phyloP scores from a whole-genome alignment of 306 rosid genomes.

The Potentilla sterilis region DNA sequence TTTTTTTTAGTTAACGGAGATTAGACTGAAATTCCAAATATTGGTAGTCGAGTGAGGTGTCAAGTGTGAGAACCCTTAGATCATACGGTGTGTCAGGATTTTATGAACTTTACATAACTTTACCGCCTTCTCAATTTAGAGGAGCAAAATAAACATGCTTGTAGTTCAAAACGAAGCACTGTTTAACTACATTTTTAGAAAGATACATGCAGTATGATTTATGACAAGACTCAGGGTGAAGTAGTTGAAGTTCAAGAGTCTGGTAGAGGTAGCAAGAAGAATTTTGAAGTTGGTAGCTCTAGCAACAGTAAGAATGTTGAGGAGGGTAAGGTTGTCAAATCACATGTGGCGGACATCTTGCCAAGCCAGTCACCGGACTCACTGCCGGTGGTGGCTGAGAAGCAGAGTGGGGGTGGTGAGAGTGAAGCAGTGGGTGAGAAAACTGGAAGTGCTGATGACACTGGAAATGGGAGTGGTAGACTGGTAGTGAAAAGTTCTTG shows the following conservation, averaged over 20 bases:
- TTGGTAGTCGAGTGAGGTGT: no score
- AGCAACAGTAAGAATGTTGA: slow-evolving; percentile 9
- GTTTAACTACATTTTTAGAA: neutral
- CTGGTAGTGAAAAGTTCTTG: slow-evolving; percentile 7
- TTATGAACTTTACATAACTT: no score
- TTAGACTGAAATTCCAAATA: no score
- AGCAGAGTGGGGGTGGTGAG: slow-evolving; percentile 11
- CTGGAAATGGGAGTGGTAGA: neutral
- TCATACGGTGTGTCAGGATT: no score
- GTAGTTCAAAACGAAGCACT: neutral
- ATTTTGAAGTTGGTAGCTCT: slow-evolving; percentile 20
- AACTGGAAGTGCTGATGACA: slow-evolving; percentile 16
- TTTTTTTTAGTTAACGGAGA: no score
- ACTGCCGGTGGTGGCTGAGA: slow-evolving; percentile 18
- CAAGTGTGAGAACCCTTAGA: no score
- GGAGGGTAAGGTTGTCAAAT: neutral
- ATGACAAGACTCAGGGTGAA: slow-evolving; percentile 14
- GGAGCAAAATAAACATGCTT: neutral
- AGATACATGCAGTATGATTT: neutral
- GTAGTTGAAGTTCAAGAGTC: slow-evolving; percentile 36
- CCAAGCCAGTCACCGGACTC: slow-evolving; percentile 25
- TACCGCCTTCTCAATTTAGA: no score
- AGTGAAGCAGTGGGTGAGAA: slow-evolving; percentile 27
- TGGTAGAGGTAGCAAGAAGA: slow-evolving; percentile 10
- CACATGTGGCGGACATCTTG: slow-evolving; percentile 25